Base-by-base conservation (phyloP, 148 eudicot genomes). In the Agrostemma githago region DNA sequence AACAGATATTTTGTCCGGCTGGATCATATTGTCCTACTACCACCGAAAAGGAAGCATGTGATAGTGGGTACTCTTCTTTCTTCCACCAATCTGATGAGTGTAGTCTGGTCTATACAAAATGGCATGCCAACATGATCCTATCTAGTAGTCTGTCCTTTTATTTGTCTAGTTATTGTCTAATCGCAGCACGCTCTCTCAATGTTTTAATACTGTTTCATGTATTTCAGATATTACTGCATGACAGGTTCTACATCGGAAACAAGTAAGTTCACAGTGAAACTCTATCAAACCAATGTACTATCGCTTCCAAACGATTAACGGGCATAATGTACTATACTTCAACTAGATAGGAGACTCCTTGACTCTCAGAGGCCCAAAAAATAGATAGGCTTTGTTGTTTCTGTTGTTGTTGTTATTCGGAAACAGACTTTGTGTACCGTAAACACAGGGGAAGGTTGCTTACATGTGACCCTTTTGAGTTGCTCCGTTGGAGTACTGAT, bases 1-100 rank as follows among this genome's bases (percentile, higher is more conserved):
- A 42, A 5, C 83, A 89, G 70, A 62, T 92, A 19, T 94, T 94
- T 75, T 94, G 98, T 80, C 80, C 98, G 65, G 87, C 88, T 20
- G 98, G 98, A 78, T 88, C 85, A 34, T 89, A 88, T 68, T 94
- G 98, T 78, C 98, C 98, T 38, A 83, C 92, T 34, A 87, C 79
- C 74, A 84, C 83, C 15, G 69, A 82, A 57, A 83, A 84, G 72
- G 70, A 59, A 20, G 72, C 85, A 34, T 94, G 98, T 83, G 77
- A 80, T 72, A 79, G 74, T 58, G 97, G 98, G 98, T 94, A 89
- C 71, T 74, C 46, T 78, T 74, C 75, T 62, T 64, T 48, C 68
- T 43, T 62, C 73, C 41, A 34, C 38, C 34, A 7, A 20, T 77
- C 38, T 6, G 37, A 56, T 4, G 14, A 41, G 8, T 40, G 16